Evolutionary conservation across 805 yeast species (phyloP).

Genomic region (Saturnispora galanensis): DNA sequence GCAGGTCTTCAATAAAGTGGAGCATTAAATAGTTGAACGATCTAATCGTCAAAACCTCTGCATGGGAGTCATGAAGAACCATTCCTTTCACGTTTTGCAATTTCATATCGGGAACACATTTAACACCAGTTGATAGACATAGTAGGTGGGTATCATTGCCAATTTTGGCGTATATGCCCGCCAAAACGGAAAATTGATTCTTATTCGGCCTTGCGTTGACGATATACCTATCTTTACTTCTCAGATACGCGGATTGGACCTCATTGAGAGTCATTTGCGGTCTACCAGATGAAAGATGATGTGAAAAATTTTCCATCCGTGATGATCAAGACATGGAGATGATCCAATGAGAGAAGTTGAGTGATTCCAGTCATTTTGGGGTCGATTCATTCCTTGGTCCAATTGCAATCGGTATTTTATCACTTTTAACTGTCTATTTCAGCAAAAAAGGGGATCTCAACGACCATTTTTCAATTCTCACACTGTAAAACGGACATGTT

Average conservation of each 20-base stretch:
- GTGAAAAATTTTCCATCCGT: not conserved
- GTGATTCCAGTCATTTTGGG: no score
- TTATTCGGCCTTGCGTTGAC: slow-evolving; percentile 38
- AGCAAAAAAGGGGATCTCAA: no score
- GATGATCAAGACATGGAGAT: not conserved
- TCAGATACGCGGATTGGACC: not conserved
- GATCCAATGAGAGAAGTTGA: not conserved
- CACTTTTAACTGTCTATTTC: no score
- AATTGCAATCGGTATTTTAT: no score
- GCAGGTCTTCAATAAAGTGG: slow-evolving; percentile 31
- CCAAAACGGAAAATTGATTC: slow-evolving; percentile 77
- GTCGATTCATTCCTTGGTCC: no score
- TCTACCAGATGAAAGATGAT: not conserved
- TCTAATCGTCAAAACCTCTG: slow-evolving; percentile 70
- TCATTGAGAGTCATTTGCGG: not conserved
- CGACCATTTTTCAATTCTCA: no score
- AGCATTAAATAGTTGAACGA: slow-evolving; percentile 55
- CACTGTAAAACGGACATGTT: no score
- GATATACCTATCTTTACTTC: not conserved
- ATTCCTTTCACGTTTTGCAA: slow-evolving; percentile 38
- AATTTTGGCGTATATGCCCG: slow-evolving; percentile 44
- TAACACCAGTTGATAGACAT: slow-evolving; percentile 57
- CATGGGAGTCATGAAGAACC: slow-evolving; percentile 81
- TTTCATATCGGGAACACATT: slow-evolving; percentile 50
- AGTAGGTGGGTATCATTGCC: not conserved